Conservation (phyloP, 306 rosid species). For the Hippophae rhamnoides region DNA sequence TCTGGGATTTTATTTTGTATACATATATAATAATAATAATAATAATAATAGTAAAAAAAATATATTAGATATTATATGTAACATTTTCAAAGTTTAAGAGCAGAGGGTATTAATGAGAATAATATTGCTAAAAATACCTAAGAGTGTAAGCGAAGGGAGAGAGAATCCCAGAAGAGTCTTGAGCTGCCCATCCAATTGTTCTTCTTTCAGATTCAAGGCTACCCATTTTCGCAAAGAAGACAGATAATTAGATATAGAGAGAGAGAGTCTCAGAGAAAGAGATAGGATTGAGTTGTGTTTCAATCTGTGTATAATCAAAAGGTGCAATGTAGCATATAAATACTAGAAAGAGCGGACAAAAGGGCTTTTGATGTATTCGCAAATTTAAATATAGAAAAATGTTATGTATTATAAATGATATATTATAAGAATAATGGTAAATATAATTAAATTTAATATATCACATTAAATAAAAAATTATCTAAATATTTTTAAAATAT, state of each 20-base stretch:
- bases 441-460: too few relatives aligned
- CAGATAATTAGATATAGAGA: background rate
- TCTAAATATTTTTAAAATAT: too few relatives aligned
- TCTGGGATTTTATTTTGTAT: conserved; percentile 31
- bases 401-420: too few relatives aligned
- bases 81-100: background rate
- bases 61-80: background rate
- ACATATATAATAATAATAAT: too few relatives aligned
- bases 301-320: background rate
- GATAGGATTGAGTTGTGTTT: background rate
- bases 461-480: too few relatives aligned
- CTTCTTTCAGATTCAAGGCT: conserved; percentile 46
- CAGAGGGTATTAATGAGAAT: background rate
- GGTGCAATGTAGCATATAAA: background rate
- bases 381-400: too few relatives aligned
- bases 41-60: background rate
- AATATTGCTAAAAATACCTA: conserved; percentile 26
- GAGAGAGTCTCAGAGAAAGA: background rate
- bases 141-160: conserved; percentile 62
- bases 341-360: too few relatives aligned
- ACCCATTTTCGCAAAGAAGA: conserved; percentile 31
- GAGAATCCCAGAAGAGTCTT: conserved; percentile 84
- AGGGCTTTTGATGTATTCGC: too few relatives aligned
- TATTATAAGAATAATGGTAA: too few relatives aligned
- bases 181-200: conserved; percentile 70